These are phyloP conservation scores for Erigeron philadelphicus DNA, from an alignment of 140 eudicot genomes.

Conservation along the genomic window DNA sequence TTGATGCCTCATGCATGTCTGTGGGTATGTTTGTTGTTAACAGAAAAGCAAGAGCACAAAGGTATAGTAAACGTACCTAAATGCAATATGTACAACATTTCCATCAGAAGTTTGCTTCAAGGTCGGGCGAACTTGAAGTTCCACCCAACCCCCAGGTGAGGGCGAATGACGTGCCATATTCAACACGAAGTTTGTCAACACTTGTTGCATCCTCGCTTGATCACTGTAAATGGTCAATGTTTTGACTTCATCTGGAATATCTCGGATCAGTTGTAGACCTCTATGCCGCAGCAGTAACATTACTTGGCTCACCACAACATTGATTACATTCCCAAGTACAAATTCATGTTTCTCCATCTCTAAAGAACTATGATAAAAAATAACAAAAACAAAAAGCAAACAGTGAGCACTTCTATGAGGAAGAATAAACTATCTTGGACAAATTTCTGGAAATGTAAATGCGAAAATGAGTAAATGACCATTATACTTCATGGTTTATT, in stretches of 20 bases:
- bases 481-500: background rate
- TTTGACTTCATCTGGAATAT: conserved; percentile 77
- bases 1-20: too few relatives aligned
- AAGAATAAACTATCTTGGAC: background rate
- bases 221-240: conserved; percentile 62
- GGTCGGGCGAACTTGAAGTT: conserved; percentile 59
- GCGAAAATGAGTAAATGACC: background rate
- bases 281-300: conserved; percentile 59
- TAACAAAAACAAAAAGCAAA: conserved; percentile 1
- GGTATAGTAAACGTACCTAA: conserved; percentile 45
- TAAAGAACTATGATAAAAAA: conserved; percentile 38
- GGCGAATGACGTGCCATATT: conserved; percentile 69
- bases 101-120: conserved; percentile 53
- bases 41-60: background rate
- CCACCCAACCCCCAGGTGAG: conserved; percentile 76
- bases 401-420: background rate
- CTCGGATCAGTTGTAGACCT: conserved; percentile 64
- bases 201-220: conserved; percentile 69
- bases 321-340: conserved; percentile 60
- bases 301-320: conserved; percentile 85
- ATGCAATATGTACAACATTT: conserved; percentile 42
- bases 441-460: background rate
- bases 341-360: conserved; percentile 71
- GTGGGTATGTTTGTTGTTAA: background rate
- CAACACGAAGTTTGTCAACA: conserved; percentile 59